Evolutionary conservation across 225 moss, liverwort and hornwort genomes (phyloP).

Genomic region (Antitrichia curtipendula): DNA sequence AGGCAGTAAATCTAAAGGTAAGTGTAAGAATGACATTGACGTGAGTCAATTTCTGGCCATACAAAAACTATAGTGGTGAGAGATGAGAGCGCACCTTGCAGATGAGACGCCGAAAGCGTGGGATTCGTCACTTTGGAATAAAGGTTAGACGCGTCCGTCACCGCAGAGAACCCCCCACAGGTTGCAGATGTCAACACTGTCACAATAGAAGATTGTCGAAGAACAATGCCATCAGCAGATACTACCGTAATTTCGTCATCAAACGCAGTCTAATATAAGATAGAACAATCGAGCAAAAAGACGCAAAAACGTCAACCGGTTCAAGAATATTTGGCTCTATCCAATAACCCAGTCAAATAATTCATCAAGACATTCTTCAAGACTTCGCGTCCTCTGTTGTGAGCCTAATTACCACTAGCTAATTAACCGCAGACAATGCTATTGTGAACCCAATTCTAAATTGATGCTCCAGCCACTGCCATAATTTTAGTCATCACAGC

Average conservation of each 20-base stretch:
- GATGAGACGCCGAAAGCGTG: constrained; percentile 65
- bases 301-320: not conserved
- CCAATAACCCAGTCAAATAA: not conserved
- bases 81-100: constrained; percentile 31
- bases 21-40: not conserved
- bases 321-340: not conserved
- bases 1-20: not conserved
- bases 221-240: not conserved
- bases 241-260: not conserved
- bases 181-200: constrained; percentile 12
- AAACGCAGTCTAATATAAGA: not conserved
- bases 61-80: not conserved
- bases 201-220: not conserved
- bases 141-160: constrained; percentile 7
- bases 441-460: not conserved
- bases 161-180: constrained; percentile 6
- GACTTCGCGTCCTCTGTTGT: not conserved
- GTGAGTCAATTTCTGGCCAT: not conserved
- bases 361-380: not conserved
- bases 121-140: constrained; percentile 85
- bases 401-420: not conserved
- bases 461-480: not conserved
- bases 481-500: not conserved
- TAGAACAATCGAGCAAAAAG: not conserved
- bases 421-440: not conserved